Percentiles rank a stretch among this genome's conserved stretches.
phyloP scores from a whole-genome alignment of 2,329 filamentous ascomycete species.

The Xylariaceae sp. region DNA sequence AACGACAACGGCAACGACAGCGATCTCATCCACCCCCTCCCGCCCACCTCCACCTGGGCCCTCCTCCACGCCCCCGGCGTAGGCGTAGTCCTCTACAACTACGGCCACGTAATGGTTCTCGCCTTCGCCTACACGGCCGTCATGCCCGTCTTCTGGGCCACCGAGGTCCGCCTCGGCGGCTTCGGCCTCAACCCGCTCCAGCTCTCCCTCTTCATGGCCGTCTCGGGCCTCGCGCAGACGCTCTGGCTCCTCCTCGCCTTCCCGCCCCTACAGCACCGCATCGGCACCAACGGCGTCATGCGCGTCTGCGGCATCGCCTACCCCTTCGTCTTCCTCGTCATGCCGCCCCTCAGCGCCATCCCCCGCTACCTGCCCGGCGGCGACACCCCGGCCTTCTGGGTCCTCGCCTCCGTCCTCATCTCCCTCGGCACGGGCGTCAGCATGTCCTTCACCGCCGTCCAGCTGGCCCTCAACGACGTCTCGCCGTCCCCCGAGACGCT shows the following conservation, averaged over 20 bases:
- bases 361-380: slow-evolving; percentile 40
- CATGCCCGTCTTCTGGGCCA: slow-evolving; percentile 63
- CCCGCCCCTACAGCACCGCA: slow-evolving; percentile 57
- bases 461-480: slow-evolving; percentile 70
- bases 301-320: slow-evolving; percentile 52
- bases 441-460: slow-evolving; percentile 66
- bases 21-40: background rate
- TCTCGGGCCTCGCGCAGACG: slow-evolving; percentile 61
- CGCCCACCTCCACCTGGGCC: slow-evolving; percentile 41
- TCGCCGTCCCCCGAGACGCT: slow-evolving; percentile 58
- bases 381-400: slow-evolving; percentile 50
- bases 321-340: slow-evolving; percentile 56
- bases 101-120: slow-evolving; percentile 61
- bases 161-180: slow-evolving; percentile 56
- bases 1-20: background rate
- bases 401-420: slow-evolving; percentile 39
- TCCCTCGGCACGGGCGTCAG: slow-evolving; percentile 56
- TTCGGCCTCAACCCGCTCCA: slow-evolving; percentile 55
- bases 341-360: slow-evolving; percentile 52
- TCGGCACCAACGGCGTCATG: slow-evolving; percentile 63
- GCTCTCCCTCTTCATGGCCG: slow-evolving; percentile 61
- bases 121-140: slow-evolving; percentile 68
- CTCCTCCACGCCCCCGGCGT: slow-evolving; percentile 62
- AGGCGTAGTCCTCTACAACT: slow-evolving; percentile 57
- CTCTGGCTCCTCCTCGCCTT: slow-evolving; percentile 67